These are phyloP conservation scores for Xylaria sp. DNA, from an alignment of 2,329 filamentous ascomycete species.

Conservation along the genomic window DNA sequence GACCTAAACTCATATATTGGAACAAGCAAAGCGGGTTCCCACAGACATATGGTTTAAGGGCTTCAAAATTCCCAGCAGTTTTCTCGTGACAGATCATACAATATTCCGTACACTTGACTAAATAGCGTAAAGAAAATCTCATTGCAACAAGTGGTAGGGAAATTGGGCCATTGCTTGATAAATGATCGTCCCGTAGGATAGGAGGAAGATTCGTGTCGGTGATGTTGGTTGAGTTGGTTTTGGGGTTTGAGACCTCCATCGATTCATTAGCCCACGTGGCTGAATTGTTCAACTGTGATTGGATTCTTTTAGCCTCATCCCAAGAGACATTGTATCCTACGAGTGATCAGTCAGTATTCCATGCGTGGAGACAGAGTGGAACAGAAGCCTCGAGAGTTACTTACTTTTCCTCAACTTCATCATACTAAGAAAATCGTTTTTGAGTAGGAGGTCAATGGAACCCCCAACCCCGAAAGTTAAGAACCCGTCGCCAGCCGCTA, in stretches of 20 bases:
- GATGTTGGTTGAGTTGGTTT: neutral
- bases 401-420: slow-evolving; percentile 65
- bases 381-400: neutral
- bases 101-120: slow-evolving; percentile 85
- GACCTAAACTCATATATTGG: slow-evolving; percentile 87
- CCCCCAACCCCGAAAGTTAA: slow-evolving; percentile 75
- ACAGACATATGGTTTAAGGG: slow-evolving; percentile 84
- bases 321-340: slow-evolving; percentile 26
- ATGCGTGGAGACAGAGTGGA: neutral
- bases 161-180: slow-evolving; percentile 48
- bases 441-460: slow-evolving; percentile 75
- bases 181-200: slow-evolving; percentile 49
- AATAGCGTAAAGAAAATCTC: slow-evolving; percentile 81
- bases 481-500: slow-evolving; percentile 50
- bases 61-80: slow-evolving; percentile 71
- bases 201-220: slow-evolving; percentile 39
- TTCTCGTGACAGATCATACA: slow-evolving; percentile 85
- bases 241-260: neutral
- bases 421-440: slow-evolving; percentile 70
- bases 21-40: slow-evolving; percentile 79
- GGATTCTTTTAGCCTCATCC: slow-evolving; percentile 61
- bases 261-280: slow-evolving; percentile 22
- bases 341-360: slow-evolving; percentile 10
- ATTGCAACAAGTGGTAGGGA: slow-evolving; percentile 70
- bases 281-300: slow-evolving; percentile 22